Evolutionary conservation across 2,329 filamentous ascomycete species (phyloP).

Genomic region (Paraconiothyrium sp.): DNA sequence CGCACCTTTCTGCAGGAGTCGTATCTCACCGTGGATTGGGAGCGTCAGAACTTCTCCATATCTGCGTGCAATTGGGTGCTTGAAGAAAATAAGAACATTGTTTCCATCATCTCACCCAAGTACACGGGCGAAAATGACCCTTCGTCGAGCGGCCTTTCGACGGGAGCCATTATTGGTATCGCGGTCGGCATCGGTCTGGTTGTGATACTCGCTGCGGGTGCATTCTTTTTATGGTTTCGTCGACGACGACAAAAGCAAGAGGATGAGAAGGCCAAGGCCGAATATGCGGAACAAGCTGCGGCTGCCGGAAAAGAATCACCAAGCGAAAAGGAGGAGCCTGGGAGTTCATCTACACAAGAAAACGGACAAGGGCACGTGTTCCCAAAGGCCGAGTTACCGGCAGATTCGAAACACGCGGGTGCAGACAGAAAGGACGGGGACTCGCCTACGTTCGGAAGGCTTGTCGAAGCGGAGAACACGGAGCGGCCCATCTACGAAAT

Average conservation of each 20-base stretch:
- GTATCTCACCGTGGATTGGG: constrained; percentile 60
- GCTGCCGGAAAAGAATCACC: constrained; percentile 30
- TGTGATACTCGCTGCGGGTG: constrained; percentile 41
- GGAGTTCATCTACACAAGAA: constrained; percentile 34
- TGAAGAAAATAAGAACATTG: constrained; percentile 37
- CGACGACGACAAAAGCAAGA: constrained; percentile 36
- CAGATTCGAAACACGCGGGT: constrained; percentile 34
- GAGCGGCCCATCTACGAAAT: constrained; percentile 58
- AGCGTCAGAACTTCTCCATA: constrained; percentile 58
- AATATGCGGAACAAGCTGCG: constrained; percentile 35
- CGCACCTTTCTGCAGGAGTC: constrained; percentile 76
- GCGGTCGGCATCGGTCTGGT: constrained; percentile 52
- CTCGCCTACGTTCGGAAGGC: constrained; percentile 23
- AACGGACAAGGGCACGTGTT: constrained; percentile 46
- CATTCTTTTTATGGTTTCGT: constrained; percentile 49
- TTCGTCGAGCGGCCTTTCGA: constrained; percentile 26
- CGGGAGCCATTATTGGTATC: constrained; percentile 56
- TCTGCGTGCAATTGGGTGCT: constrained; percentile 50
- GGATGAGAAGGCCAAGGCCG: constrained; percentile 33
- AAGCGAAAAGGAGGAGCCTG: constrained; percentile 33
- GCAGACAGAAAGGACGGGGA: constrained; percentile 28
- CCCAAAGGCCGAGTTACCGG: constrained; percentile 57
- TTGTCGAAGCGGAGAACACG: constrained; percentile 48
- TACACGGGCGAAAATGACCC: constrained; percentile 26
- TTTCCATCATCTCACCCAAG: constrained; percentile 45